Evolutionary conservation across 371 early-diverging fungal genomes (phyloP).

Genomic region (Circinella umbellata): DNA sequence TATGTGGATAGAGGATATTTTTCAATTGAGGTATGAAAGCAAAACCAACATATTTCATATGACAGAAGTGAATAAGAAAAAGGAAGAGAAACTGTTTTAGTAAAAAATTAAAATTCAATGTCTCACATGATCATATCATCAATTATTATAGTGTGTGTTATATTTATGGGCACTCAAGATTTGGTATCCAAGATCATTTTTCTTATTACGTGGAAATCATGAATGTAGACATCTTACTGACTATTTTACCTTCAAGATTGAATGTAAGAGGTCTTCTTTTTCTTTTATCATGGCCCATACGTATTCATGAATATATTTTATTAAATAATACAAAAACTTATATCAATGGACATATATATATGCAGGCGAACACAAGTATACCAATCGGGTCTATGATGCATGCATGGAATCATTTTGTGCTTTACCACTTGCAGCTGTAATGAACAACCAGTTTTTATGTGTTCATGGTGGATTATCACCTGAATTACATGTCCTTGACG

Average conservation of each 20-base stretch:
- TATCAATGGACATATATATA: neutral
- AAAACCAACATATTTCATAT: neutral
- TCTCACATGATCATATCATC: neutral
- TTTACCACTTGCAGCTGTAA: slow-evolving; percentile 94
- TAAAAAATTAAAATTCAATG: neutral
- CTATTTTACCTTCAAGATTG: slow-evolving; percentile 97
- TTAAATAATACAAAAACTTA: too few relatives aligned
- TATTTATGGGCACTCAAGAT: slow-evolving; percentile 92
- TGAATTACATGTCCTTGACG: slow-evolving; percentile 84
- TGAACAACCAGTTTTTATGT: slow-evolving; percentile 97
- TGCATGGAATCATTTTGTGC: slow-evolving; percentile 93
- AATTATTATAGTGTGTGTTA: slow-evolving; percentile 75
- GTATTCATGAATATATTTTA: too few relatives aligned
- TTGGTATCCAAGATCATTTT: slow-evolving; percentile 91
- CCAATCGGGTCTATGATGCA: slow-evolving; percentile 90
- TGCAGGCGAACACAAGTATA: slow-evolving; percentile 89
- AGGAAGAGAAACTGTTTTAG: neutral
- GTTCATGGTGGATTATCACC: slow-evolving; percentile 99
- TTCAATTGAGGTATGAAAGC: slow-evolving; percentile 20
- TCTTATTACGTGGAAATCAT: slow-evolving; percentile 97
- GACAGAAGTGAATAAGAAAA: too few relatives aligned
- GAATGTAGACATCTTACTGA: slow-evolving; percentile 98
- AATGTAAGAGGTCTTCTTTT: slow-evolving; percentile 72
- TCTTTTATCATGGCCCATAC: neutral
- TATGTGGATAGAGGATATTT: slow-evolving; percentile 98